phyloP scores from a whole-genome alignment of 768 basidiomycete species.

The Amanita thiersii region DNA sequence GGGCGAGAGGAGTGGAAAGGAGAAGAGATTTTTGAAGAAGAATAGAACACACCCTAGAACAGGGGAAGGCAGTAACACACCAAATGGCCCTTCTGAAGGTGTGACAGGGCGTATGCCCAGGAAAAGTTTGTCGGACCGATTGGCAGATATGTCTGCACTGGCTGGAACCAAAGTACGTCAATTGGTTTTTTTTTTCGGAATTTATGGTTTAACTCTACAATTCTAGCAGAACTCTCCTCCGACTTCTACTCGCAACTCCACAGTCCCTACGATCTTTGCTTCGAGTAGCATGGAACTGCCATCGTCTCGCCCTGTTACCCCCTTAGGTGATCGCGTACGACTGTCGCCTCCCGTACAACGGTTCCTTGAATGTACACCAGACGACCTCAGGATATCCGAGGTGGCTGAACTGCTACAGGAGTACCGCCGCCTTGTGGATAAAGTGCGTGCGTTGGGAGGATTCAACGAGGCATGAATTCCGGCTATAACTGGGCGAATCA shows the following conservation, averaged over 20 bases:
- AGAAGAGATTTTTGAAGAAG: constrained; percentile 17
- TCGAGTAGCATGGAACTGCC: constrained; percentile 24
- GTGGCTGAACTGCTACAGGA: constrained; percentile 74
- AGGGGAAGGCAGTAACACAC: constrained; percentile 9
- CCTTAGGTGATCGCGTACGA: constrained; percentile 15
- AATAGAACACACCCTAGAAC: constrained; percentile 9
- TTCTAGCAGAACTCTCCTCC: constrained; percentile 12
- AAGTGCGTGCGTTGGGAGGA: constrained; percentile 49
- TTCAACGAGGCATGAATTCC: constrained; percentile 36
- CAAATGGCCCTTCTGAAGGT: too few species aligned
- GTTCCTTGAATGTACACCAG: constrained; percentile 64
- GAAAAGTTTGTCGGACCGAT: constrained; percentile 73
- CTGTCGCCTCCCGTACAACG: constrained; percentile 52
- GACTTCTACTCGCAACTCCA: constrained; percentile 19
- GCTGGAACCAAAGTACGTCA: constrained; percentile 34
- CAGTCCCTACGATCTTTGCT: constrained; percentile 6
- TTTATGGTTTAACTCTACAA: constrained; percentile 8
- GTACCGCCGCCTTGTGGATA: constrained; percentile 73
- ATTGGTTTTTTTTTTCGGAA: not conserved
- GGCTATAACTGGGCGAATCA: too few species aligned
- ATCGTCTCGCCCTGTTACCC: constrained; percentile 28
- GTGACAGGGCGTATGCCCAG: constrained; percentile 33
- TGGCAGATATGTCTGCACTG: constrained; percentile 69
- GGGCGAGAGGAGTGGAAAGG: constrained; percentile 31
- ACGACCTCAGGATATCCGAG: constrained; percentile 77